Conservation (phyloP, 805 yeast genomes). For the Tetrapisispora iriomotensis region DNA sequence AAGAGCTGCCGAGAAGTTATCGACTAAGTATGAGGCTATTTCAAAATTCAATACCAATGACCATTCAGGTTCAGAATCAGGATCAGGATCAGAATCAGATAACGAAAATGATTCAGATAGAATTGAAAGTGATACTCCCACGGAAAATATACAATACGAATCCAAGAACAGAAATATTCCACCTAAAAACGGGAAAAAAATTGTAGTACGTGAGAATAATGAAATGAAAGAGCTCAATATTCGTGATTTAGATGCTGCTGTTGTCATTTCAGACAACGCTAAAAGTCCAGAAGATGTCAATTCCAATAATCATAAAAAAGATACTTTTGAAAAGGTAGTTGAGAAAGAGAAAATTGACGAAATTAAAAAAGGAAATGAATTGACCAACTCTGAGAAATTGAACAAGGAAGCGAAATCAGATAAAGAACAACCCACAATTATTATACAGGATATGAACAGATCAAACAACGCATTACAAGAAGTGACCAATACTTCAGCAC, state of each 20-base stretch:
- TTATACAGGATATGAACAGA: no score
- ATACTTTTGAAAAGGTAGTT: background rate
- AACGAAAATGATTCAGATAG: slow-evolving; percentile 10
- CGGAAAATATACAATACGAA: no score
- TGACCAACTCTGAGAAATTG: no score
- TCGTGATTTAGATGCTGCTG: slow-evolving; percentile 16
- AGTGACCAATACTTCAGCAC: no score
- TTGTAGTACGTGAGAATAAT: slow-evolving; percentile 5
- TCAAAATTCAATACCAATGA: slow-evolving; percentile 2
- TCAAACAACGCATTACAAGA: no score
- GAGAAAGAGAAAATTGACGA: background rate
- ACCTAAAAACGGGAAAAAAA: slow-evolving; percentile 7
- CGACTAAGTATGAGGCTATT: slow-evolving; percentile 7
- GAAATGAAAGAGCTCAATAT: slow-evolving; percentile 11
- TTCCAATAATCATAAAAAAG: background rate
- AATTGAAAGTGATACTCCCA: slow-evolving; percentile 11
- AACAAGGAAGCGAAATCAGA: no score
- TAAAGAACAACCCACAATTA: no score
- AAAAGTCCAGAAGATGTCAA: background rate
- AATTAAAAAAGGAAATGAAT: slow-evolving; percentile 12
- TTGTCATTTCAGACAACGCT: background rate
- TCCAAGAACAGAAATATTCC: background rate
- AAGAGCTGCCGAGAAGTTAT: slow-evolving; percentile 21
- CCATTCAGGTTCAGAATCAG: background rate
- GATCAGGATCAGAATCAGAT: slow-evolving; percentile 5